Evolutionary conservation across 1,284 basidiomycete species (phyloP), one percentile per base, ranked within the genome.

Genomic region (Afroboletus lepidellus): DNA sequence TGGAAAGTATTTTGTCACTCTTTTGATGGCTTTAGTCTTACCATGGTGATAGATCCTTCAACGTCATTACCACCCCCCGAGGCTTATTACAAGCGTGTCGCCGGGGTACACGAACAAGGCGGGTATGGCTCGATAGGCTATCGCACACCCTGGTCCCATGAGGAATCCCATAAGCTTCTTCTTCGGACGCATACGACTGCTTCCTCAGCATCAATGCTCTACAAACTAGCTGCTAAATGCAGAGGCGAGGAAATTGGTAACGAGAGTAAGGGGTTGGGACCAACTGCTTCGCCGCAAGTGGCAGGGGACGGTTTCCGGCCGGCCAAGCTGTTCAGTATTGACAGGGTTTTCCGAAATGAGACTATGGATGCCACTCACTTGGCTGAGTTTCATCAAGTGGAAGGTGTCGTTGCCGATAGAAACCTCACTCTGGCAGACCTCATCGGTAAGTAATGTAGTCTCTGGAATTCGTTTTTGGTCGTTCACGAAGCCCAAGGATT

Each of bases 361-460:
- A 94, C 97, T 0, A 94, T 94, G 76, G 97, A 99, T 72, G 95
- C 95, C 33, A 99, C 97, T n/a, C 97, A 99, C 77, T 69, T 99
- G 56, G 97, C 97, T 18, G 97, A 99, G 74, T 99, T 99, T 79
- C 96, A 99, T 70, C 97, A 99, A 74, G 97, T 99, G 13, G 97
- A 99, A 73, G 97, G 97, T 54, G 96, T 99, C 42, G 94, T 99
- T 15, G 97, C 97, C 15, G 97, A 99, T 74, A 85, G 88, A 61
- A 85, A 88, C 56, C 77, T 99, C 56, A 99, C 96, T 2, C 77
- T 99, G n/a, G 97, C 94, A 16, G 94, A 99, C 71, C 77, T 99
- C 55, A 98, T 99, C 61, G 95, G 94, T 92, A 58, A 46, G 69
- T 61, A 36, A 16, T 13, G 0, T 11, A 6, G 18, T 41, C 27